Percentiles rank a stretch among this genome's conserved stretches.
Evolutionary conservation across 2,329 filamentous ascomycete species (phyloP).

Genomic region (Sporothrix variecibatus): DNA sequence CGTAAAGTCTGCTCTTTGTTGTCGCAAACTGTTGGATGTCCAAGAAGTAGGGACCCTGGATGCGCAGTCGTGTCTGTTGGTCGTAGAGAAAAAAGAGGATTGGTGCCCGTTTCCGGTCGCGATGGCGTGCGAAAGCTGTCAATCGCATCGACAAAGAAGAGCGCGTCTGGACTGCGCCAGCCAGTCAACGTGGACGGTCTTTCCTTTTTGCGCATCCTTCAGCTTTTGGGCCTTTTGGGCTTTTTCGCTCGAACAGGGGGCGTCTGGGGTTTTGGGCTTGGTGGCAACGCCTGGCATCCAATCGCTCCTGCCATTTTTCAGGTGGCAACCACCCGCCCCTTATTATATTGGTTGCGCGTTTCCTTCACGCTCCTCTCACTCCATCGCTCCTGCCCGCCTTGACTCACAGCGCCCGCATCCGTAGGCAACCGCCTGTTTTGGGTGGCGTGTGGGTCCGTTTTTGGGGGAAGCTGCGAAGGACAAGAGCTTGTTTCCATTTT

Average conservation of each 20-base stretch:
- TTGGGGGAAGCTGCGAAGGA: slow-evolving; percentile 1
- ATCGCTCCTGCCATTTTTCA: neutral
- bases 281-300: slow-evolving; percentile 11
- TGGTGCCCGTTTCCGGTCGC: neutral
- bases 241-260: neutral
- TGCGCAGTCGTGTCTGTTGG: neutral
- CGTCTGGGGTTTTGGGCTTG: neutral
- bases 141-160: neutral
- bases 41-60: neutral
- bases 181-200: neutral
- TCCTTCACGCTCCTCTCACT: neutral
- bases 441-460: slow-evolving; percentile 17
- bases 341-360: neutral
- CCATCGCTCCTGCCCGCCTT: slow-evolving; percentile 7
- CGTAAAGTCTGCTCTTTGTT: neutral
- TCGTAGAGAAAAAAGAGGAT: neutral
- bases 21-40: neutral
- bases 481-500: neutral
- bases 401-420: slow-evolving; percentile 16
- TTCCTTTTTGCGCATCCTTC: neutral
- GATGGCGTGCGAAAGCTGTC: neutral
- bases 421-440: slow-evolving; percentile 15
- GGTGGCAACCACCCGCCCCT: slow-evolving; percentile 12
- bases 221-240: no score
- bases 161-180: neutral